Evolutionary conservation across 306 rosid species (phyloP).

Genomic region (Glycine soja): DNA sequence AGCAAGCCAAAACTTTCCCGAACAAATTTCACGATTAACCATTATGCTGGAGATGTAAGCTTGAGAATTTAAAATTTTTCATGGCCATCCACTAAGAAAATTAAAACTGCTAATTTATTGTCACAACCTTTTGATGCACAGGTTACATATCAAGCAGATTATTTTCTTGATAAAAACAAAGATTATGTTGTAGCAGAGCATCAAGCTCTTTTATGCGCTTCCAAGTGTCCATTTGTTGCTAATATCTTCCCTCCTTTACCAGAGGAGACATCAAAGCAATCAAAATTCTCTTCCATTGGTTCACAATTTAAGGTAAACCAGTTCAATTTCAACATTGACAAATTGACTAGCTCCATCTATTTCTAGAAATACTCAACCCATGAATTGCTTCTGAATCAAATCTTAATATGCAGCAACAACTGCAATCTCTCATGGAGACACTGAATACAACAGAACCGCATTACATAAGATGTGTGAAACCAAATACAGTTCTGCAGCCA

Average conservation of each 20-base stretch:
- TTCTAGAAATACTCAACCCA: constrained; percentile 33
- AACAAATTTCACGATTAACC: constrained; percentile 81
- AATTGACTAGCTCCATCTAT: constrained; percentile 2
- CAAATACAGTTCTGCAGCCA: constrained; percentile 85
- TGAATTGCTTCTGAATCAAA: constrained; percentile 48
- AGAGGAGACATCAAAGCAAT: constrained; percentile 85
- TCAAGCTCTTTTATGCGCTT: constrained; percentile 77
- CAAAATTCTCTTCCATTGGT: constrained; percentile 87
- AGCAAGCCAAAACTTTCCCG: constrained; percentile 90
- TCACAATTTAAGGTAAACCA: constrained; percentile 74
- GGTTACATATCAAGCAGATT: constrained; percentile 88
- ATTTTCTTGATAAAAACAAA: constrained; percentile 85
- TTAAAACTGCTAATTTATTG: constrained; percentile 26
- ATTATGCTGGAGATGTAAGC: constrained; percentile 91
- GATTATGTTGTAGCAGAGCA: constrained; percentile 94
- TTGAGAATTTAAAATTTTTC: background rate
- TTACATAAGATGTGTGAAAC: constrained; percentile 93
- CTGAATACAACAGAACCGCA: constrained; percentile 86
- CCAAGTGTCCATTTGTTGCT: constrained; percentile 76
- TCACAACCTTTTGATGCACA: constrained; percentile 46
- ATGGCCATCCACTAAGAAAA: constrained; percentile 15
- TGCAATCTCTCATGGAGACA: constrained; percentile 89
- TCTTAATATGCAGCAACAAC: constrained; percentile 73
- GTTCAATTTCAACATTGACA: constrained; percentile 15
- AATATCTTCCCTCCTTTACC: constrained; percentile 82